These are phyloP conservation scores for Russula virescens DNA, from an alignment of 768 basidiomycete genomes.

Conservation along the genomic window DNA sequence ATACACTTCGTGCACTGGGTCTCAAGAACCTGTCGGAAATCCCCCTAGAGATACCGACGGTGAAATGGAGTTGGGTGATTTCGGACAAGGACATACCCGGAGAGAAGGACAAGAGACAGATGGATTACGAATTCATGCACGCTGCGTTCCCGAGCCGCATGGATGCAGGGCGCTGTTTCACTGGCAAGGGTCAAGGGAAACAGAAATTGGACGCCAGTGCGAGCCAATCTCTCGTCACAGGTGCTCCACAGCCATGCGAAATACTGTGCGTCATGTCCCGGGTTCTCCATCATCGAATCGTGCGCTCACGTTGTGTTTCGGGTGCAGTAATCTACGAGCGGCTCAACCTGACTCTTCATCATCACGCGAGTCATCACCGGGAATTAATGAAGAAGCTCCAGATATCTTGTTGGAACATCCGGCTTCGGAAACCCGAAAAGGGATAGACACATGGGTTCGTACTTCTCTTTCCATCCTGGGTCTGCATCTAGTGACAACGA, in stretches of 20 bases:
- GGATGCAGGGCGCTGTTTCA: slow-evolving; percentile 15
- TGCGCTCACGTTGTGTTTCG: neutral
- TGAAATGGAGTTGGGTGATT: slow-evolving; percentile 20
- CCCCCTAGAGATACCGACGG: slow-evolving; percentile 33
- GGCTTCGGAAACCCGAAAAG: neutral
- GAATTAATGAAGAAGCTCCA: neutral
- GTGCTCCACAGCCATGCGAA: neutral
- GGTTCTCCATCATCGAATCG: neutral
- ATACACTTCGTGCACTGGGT: slow-evolving; percentile 39
- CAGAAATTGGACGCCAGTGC: neutral
- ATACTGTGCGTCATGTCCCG: neutral
- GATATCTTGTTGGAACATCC: neutral
- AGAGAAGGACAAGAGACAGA: slow-evolving; percentile 12
- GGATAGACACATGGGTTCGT: neutral
- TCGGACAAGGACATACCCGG: slow-evolving; percentile 11
- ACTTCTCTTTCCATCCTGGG: neutral
- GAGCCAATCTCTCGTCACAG: neutral
- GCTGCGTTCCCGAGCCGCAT: slow-evolving; percentile 21
- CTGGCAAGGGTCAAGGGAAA: slow-evolving; percentile 11
- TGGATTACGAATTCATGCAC: slow-evolving; percentile 23
- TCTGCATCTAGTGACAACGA: neutral
- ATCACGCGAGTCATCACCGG: slow-evolving; percentile 4
- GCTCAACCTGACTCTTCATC: neutral
- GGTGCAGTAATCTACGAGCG: neutral
- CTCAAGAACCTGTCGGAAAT: slow-evolving; percentile 50